Evolutionary conservation across 2,329 filamentous ascomycete species (phyloP).

Genomic region (Metarhizium robertsii): DNA sequence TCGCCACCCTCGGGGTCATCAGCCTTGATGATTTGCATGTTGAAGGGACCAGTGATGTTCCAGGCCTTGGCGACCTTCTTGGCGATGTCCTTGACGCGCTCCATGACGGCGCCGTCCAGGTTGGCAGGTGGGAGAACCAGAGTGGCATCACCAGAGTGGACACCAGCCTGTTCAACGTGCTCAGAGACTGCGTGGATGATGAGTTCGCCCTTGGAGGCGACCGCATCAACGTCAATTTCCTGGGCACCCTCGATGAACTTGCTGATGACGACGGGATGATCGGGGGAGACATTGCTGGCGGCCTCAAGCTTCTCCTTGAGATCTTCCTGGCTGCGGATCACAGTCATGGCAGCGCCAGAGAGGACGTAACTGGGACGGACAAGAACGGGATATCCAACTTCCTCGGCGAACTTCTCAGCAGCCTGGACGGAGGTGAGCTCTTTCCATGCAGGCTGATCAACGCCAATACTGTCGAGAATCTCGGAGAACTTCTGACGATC

Average conservation of each 20-base stretch:
- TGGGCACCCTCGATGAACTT: slow-evolving; percentile 96
- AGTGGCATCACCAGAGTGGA: slow-evolving; percentile 95
- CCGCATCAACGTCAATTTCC: slow-evolving; percentile 94
- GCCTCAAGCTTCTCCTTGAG: slow-evolving; percentile 92
- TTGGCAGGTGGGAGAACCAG: slow-evolving; percentile 80
- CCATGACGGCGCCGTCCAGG: slow-evolving; percentile 69
- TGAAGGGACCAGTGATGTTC: slow-evolving; percentile 97
- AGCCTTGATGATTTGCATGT: slow-evolving; percentile 99
- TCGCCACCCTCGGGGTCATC: slow-evolving; percentile 65
- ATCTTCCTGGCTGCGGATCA: slow-evolving; percentile 80
- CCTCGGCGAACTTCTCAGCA: slow-evolving; percentile 76
- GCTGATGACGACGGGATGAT: slow-evolving; percentile 95
- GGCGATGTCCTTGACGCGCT: slow-evolving; percentile 88
- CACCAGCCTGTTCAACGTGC: slow-evolving; percentile 93
- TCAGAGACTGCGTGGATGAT: slow-evolving; percentile 88
- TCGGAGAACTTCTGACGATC: slow-evolving; percentile 97
- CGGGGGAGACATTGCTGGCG: slow-evolving; percentile 81
- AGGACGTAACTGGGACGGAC: slow-evolving; percentile 93
- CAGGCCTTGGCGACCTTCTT: slow-evolving; percentile 94
- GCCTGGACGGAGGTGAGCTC: slow-evolving; percentile 85
- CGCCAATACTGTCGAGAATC: slow-evolving; percentile 91
- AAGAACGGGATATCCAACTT: slow-evolving; percentile 87
- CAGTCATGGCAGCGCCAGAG: slow-evolving; percentile 96
- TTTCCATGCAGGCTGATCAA: slow-evolving; percentile 97
- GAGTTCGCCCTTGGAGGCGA: slow-evolving; percentile 77